phyloP scores from a whole-genome alignment of 805 yeast genomes.

The Ogataea ganodermae region DNA sequence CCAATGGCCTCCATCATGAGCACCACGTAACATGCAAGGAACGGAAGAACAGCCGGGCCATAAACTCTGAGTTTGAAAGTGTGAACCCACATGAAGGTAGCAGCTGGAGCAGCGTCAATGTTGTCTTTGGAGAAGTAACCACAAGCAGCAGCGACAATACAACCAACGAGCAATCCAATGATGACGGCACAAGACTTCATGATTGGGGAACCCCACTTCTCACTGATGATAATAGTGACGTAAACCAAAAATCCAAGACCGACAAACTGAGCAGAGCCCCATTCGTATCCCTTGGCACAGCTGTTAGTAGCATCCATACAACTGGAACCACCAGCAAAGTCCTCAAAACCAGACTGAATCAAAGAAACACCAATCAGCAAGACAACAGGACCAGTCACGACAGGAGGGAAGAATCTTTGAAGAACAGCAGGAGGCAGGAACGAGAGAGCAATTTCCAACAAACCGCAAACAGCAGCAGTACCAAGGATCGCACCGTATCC shows the following conservation, averaged over 20 bases:
- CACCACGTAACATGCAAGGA: constrained; percentile 78
- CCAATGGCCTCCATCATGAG: constrained; percentile 94
- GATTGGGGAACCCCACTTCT: constrained; percentile 90
- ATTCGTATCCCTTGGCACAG: constrained; percentile 56
- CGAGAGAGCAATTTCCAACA: constrained; percentile 70
- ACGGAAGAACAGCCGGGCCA: constrained; percentile 85
- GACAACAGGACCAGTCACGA: constrained; percentile 94
- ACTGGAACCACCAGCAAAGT: constrained; percentile 87
- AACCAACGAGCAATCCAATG: constrained; percentile 79
- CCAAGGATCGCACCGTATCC: constrained; percentile 89
- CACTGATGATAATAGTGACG: constrained; percentile 70
- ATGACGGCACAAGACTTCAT: constrained; percentile 94
- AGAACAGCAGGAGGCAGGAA: constrained; percentile 74
- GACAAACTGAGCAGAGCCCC: constrained; percentile 86
- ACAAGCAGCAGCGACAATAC: constrained; percentile 89
- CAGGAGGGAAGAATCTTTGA: constrained; percentile 79
- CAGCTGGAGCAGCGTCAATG: constrained; percentile 75
- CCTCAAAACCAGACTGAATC: constrained; percentile 70
- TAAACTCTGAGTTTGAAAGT: constrained; percentile 76
- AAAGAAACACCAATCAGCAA: constrained; percentile 75
- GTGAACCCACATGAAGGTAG: constrained; percentile 83
- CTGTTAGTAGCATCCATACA: constrained; percentile 42
- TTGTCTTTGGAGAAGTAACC: constrained; percentile 67
- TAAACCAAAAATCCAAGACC: constrained; percentile 88
- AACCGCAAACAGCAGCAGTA: constrained; percentile 75